Evolutionary conservation across 257 asterid species (phyloP).

Genomic region (Solanum rostratum): DNA sequence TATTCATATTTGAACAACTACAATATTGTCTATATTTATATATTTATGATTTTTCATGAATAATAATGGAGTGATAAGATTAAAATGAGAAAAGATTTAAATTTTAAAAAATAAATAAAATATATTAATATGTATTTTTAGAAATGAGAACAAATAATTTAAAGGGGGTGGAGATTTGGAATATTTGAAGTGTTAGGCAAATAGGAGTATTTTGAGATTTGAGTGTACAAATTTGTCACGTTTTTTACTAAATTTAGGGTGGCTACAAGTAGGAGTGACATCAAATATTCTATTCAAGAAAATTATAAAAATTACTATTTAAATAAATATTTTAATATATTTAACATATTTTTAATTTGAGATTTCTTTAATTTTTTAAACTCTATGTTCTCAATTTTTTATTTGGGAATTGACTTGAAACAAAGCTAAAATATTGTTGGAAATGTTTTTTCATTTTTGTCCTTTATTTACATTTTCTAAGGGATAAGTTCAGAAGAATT

Average conservation of each 20-base stretch:
- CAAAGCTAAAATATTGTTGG: no score
- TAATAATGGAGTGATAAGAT: no score
- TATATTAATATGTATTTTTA: neutral
- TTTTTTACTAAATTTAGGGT: neutral
- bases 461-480: no score
- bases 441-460: no score
- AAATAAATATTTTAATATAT: no score
- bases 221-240: neutral
- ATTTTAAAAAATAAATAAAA: no score
- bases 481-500: no score
- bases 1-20: neutral
- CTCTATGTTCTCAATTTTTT: no score
- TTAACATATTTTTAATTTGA: no score
- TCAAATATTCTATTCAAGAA: neutral
- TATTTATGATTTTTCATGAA: neutral
- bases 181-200: neutral
- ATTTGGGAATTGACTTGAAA: no score
- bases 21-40: neutral
- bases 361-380: no score
- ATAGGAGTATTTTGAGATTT: neutral
- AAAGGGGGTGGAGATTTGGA: neutral
- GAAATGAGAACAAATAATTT: accelerated
- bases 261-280: neutral
- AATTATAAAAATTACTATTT: no score
- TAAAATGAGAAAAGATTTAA: neutral